Percentiles rank a stretch among this genome's conserved stretches.
phyloP scores from a whole-genome alignment of 495 filamentous ascomycete genomes.

The Neurospora sublineolata region DNA sequence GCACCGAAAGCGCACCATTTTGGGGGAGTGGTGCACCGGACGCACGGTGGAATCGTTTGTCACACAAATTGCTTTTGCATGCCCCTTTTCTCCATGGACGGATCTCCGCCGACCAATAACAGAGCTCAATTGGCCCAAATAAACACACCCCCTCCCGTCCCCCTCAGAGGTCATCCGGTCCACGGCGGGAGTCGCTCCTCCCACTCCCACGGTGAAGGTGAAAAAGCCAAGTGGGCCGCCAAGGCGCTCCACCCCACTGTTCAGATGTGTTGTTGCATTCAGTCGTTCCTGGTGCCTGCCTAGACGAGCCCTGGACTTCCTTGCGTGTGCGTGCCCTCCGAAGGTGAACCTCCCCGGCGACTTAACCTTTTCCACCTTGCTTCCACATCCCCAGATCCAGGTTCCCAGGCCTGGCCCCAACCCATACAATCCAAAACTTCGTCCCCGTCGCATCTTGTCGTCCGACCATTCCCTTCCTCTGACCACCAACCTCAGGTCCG shows the following conservation, averaged over 20 bases:
- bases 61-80: not conserved
- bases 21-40: not conserved
- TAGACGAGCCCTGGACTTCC: not conserved
- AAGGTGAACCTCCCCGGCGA: conserved; percentile 4
- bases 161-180: not conserved
- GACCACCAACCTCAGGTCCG: not conserved
- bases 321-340: not conserved
- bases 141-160: not conserved
- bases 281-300: not conserved
- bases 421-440: conserved; percentile 9
- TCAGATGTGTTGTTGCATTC: not conserved
- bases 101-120: not conserved
- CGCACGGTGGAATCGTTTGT: not conserved
- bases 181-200: not conserved
- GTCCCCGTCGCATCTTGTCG: conserved; percentile 1
- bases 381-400: conserved; percentile 17
- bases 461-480: not conserved
- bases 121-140: not conserved
- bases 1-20: conserved; percentile 9
- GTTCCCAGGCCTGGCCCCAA: not conserved
- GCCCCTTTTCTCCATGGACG: not conserved
- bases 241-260: not conserved
- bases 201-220: not conserved
- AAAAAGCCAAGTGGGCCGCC: not conserved
- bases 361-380: conserved; percentile 6